Base-by-base conservation (phyloP, 2,329 filamentous ascomycete genomes). In the Zalaria obscura region DNA sequence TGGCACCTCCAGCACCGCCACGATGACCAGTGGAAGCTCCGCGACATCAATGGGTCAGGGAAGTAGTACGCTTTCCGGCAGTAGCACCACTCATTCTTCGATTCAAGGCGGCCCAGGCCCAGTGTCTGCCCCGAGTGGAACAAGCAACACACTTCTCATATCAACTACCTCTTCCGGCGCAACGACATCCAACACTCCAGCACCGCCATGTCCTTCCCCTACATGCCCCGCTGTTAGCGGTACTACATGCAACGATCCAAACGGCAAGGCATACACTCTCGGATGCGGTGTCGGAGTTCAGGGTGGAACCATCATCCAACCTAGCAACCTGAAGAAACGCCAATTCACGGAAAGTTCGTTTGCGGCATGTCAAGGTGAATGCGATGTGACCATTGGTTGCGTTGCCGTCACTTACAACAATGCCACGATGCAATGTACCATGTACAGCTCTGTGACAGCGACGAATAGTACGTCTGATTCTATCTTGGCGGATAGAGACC, bases 251-350 rank as follows among this genome's bases (percentile, higher is more conserved):
- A 43, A 32, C 5, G 41, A 43, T 37, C 31, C 41, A n/a, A 38
- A 43, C 29, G 41, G 41, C 9, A 43, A 43, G 27, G 41, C 41
- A 6, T 43, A 43, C 34, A 10, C 25, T 1, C 37, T 39, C 25
- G 6, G 28, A 5, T 43, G 41, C 18, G 41, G 40, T 9, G 40
- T 33, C 35, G 38, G 33, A 5, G 33, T 37, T 5, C 39, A 33
- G 4, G 41, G 41, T 28, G 41, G 41, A 26, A 43, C 41, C 5
- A 35, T 43, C 6, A 39, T 43, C 11, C 29, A 32, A n/a, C 29
- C 29, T n/a, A 32, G 7, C 29, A 32, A 32, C 29, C 7, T 7
- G 7, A n/a, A 32, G 7, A 32, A 32, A n/a, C 29, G 29, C 29
- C 29, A 32, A n/a, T 32, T 32, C 29, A 32, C 29, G 29, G 29